Evolutionary conservation across 2,329 filamentous ascomycete genomes (phyloP).

Genomic region (Pseudohalonectria lignicola): DNA sequence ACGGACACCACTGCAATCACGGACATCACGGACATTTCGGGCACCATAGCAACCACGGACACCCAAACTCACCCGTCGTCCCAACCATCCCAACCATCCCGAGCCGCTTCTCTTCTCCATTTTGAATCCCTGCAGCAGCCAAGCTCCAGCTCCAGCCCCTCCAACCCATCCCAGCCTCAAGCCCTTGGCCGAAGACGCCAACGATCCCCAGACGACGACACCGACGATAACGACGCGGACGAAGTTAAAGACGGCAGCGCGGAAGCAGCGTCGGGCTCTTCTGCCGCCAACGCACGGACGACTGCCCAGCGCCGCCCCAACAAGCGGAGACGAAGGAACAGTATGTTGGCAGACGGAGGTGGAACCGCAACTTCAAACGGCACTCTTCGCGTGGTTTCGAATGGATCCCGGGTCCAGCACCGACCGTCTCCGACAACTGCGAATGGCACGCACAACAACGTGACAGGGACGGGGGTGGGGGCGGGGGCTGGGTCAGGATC

Average conservation of each 20-base stretch:
- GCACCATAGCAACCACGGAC: too few relatives aligned
- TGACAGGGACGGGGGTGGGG: neutral
- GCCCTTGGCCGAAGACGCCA: slow-evolving; percentile 2
- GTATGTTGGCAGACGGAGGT: slow-evolving; percentile 2
- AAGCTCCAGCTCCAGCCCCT: too few relatives aligned
- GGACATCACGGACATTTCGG: too few relatives aligned
- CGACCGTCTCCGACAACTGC: neutral
- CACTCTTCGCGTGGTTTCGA: neutral
- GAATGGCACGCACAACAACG: slow-evolving; percentile 3
- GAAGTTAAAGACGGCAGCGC: neutral
- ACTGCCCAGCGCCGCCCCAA: neutral
- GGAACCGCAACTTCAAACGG: neutral
- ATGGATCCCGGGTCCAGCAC: neutral
- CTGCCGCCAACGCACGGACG: slow-evolving; percentile 1
- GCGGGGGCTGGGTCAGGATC: slow-evolving; percentile 1
- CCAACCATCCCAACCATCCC: too few relatives aligned
- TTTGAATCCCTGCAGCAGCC: too few relatives aligned
- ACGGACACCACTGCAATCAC: too few relatives aligned
- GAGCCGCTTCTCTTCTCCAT: too few relatives aligned
- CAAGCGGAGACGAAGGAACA: slow-evolving; percentile 2
- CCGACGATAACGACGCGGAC: slow-evolving; percentile 1
- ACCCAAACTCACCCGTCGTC: too few relatives aligned
- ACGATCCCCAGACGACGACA: neutral
- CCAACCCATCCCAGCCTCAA: neutral
- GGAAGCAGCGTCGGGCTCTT: neutral